These are phyloP conservation scores for Starmera quercuum DNA, from an alignment of 805 yeast genomes.

Conservation along the genomic window DNA sequence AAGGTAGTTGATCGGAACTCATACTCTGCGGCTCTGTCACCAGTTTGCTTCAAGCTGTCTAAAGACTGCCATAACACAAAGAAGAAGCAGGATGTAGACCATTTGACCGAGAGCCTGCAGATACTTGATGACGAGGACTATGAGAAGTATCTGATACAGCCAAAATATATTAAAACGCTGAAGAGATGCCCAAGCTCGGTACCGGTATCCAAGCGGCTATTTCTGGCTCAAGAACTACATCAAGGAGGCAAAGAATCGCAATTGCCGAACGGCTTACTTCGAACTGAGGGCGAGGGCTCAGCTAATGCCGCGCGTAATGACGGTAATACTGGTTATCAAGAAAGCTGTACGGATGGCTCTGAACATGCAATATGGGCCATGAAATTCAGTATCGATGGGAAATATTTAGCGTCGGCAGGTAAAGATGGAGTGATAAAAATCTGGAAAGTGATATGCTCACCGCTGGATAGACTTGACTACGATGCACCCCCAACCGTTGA, in stretches of 20 bases:
- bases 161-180: conserved; percentile 47
- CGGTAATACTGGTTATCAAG: conserved; percentile 1
- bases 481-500: neutral
- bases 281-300: no score
- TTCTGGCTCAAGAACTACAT: conserved; percentile 59
- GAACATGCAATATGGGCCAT: conserved; percentile 58
- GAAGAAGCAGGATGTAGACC: neutral
- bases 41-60: conserved; percentile 9
- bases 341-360: conserved; percentile 2
- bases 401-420: conserved; percentile 78
- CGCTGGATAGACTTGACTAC: conserved; percentile 53
- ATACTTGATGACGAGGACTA: conserved; percentile 27
- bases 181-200: conserved; percentile 40
- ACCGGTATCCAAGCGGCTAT: conserved; percentile 40
- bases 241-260: no score
- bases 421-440: conserved; percentile 59
- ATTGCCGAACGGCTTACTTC: no score
- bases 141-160: conserved; percentile 36
- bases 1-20: conserved; percentile 7
- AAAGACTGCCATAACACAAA: neutral
- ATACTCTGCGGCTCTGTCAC: conserved; percentile 10
- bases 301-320: conserved; percentile 3
- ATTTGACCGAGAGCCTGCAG: neutral
- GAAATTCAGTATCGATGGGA: conserved; percentile 74
- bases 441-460: conserved; percentile 76